phyloP scores from a whole-genome alignment of 352 stramenopile genomes.

The Phytophthora pistaciae region DNA sequence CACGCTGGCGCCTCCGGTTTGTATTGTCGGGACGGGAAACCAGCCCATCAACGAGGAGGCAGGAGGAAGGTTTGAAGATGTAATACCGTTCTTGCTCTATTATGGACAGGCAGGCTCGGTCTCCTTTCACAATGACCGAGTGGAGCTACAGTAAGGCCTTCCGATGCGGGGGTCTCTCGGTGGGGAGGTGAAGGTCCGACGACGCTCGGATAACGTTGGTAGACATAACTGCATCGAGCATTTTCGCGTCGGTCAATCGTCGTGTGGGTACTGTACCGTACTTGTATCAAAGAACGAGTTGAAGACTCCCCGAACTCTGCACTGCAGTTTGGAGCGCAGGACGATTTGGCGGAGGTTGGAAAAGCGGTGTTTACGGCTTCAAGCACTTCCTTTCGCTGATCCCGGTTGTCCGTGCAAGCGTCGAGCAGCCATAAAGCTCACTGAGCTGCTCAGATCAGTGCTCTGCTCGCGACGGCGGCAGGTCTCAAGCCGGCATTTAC shows the following conservation, averaged over 20 bases:
- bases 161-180: not conserved
- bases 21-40: too few relatives aligned
- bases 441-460: too few relatives aligned
- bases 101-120: not conserved
- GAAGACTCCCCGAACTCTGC: not conserved
- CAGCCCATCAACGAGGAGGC: too few relatives aligned
- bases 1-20: too few relatives aligned
- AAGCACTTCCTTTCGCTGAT: constrained; percentile 8
- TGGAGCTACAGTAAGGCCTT: too few relatives aligned
- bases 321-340: not conserved
- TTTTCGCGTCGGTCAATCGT: not conserved
- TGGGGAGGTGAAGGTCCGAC: not conserved
- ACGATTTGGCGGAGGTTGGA: constrained; percentile 2
- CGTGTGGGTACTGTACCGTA: not conserved
- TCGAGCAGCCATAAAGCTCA: not conserved
- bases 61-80: too few relatives aligned
- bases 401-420: constrained; percentile 5
- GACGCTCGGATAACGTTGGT: not conserved
- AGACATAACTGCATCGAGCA: not conserved
- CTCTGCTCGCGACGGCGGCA: too few relatives aligned
- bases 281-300: not conserved
- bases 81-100: not conserved
- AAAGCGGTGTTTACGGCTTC: not conserved
- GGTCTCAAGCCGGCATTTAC: too few relatives aligned
- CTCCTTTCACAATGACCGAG: not conserved